phyloP scores from a whole-genome alignment of 148 eudicot species.

The Vaccinium macrocarpon region DNA sequence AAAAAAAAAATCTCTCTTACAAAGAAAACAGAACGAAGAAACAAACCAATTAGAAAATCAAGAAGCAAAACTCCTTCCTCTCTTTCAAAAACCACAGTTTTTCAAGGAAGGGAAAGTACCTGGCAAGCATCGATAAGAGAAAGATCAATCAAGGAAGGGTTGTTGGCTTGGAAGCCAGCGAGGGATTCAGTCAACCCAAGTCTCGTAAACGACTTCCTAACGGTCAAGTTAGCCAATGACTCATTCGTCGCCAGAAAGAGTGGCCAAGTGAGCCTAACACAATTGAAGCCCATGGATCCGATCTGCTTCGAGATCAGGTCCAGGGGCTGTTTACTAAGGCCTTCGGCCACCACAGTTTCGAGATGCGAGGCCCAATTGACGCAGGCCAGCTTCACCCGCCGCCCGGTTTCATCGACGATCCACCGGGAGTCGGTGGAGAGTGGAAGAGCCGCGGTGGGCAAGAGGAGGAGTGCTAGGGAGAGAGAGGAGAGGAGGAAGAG shows the following conservation, averaged over 20 bases:
- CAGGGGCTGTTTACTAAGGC: slow-evolving; percentile 67
- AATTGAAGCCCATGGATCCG: slow-evolving; percentile 66
- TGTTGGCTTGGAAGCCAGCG: slow-evolving; percentile 55
- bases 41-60: not conserved
- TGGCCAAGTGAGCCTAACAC: slow-evolving; percentile 93
- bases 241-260: slow-evolving; percentile 61
- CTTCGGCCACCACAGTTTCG: slow-evolving; percentile 69
- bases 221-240: slow-evolving; percentile 44
- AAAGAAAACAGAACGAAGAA: not conserved
- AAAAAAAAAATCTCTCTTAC: too few relatives aligned
- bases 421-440: slow-evolving; percentile 73
- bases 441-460: slow-evolving; percentile 29
- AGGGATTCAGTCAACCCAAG: slow-evolving; percentile 46
- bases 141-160: slow-evolving; percentile 67
- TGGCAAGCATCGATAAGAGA: slow-evolving; percentile 62
- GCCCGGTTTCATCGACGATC: slow-evolving; percentile 67
- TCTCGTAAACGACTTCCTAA: slow-evolving; percentile 50
- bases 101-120: slow-evolving; percentile 32
- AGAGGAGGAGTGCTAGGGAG: not conserved
- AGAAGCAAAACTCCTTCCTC: not conserved
- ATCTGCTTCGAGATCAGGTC: slow-evolving; percentile 50
- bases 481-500: slow-evolving; percentile 8
- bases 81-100: not conserved
- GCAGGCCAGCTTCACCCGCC: slow-evolving; percentile 77
- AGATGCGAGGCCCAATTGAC: slow-evolving; percentile 83